Evolutionary conservation across 176 grass and related monocot species (phyloP).

Genomic region (Elymus sibiricus): DNA sequence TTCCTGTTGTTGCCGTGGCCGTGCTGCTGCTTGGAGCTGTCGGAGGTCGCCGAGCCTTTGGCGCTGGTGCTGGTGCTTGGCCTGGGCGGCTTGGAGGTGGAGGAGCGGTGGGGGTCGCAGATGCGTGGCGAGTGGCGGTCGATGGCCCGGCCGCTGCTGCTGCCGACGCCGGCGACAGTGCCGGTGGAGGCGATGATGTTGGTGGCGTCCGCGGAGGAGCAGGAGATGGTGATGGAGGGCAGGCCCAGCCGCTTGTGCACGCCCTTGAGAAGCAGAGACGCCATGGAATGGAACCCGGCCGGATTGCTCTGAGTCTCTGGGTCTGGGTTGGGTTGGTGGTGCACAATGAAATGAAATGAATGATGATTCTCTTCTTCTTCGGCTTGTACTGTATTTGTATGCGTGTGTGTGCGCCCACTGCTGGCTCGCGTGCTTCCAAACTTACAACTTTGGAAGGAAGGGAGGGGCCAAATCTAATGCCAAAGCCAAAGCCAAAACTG

Average conservation of each 20-base stretch:
- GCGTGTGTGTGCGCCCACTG: not conserved
- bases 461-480: too few relatives aligned
- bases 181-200: conserved; percentile 21
- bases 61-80: not conserved
- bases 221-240: conserved; percentile 33
- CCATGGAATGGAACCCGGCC: conserved; percentile 18
- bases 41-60: not conserved
- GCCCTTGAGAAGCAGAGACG: conserved; percentile 45
- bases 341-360: not conserved
- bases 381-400: not conserved
- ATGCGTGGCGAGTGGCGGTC: conserved; percentile 51
- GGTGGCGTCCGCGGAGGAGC: conserved; percentile 57
- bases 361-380: not conserved
- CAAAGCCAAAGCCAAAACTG: not conserved
- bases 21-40: not conserved
- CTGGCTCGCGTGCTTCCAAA: not conserved
- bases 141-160: conserved; percentile 25
- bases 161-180: too few relatives aligned
- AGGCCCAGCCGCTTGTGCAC: conserved; percentile 48
- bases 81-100: not conserved
- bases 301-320: not conserved
- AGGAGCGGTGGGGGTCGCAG: conserved; percentile 36
- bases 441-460: not conserved
- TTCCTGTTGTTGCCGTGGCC: not conserved
- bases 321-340: not conserved